Base-by-base conservation (phyloP, 2,329 filamentous ascomycete genomes). In the Celoporthe dispersa region DNA sequence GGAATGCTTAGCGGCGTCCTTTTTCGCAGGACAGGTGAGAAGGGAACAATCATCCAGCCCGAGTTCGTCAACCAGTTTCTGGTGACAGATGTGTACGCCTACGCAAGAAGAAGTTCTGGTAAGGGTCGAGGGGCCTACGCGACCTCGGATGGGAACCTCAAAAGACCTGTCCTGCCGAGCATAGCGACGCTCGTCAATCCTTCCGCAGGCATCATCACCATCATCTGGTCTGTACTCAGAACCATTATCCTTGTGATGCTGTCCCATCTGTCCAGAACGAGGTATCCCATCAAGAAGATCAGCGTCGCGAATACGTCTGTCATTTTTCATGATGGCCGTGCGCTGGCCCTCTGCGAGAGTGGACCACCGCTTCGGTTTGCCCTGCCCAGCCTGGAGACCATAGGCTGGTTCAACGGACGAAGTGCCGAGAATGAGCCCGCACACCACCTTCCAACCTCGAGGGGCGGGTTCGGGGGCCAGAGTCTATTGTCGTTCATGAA, bases 31-130 rank as follows among this genome's bases (percentile, higher is more conserved):
- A 66, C 37, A 2, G 78, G 79, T 2, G 78, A 83, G 4, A 78
- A 82, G 2, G 78, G 78, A 2, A 73, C 75, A 0, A 73, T 78
- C 2, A 83, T 90, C 1, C 77, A 82, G 69, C 90, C 90, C 0
- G 83, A 90, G 67, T 93, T 92, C 68, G 89, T 91, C 68, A 92
- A 92, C 71, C 88, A 91, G 73, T 92, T 88, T 75, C 83, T 93
- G 64, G 78, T 91, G 35, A 93, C 91, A 0, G 91, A 93, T 73
- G 79, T 92, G 6, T 90, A 86, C 73, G 79, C 90, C 6, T 88
- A 86, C 55, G 85, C 83, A 1, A 80, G 84, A 31, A 82, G 82
- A 63, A 87, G 82, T 64, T 31, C 63, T 35, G 48, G 57, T 9
- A 37, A 39, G n/a, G 12, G 33, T 2, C 48, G n/a, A 8, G 53